phyloP scores from a whole-genome alignment of 202 grass and related monocot genomes.

The Schoenoplectus tabernaemontani region DNA sequence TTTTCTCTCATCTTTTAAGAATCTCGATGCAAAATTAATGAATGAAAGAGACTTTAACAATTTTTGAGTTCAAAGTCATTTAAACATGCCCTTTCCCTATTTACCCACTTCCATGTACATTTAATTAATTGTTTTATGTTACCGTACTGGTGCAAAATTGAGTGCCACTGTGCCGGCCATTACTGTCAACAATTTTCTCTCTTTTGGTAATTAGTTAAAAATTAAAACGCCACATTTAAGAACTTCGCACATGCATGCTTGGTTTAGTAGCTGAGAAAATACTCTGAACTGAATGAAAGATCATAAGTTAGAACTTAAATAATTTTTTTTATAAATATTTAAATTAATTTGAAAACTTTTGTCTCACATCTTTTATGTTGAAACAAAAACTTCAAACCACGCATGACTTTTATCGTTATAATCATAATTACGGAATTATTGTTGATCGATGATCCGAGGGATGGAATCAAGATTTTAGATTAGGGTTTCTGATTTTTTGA shows the following conservation, averaged over 20 bases:
- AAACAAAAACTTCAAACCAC: no score
- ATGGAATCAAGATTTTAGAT: no score
- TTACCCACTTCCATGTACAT: not conserved
- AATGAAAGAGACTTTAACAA: no score
- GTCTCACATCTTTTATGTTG: no score
- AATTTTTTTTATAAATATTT: no score
- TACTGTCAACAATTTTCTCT: not conserved
- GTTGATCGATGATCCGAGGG: not conserved
- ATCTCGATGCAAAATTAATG: no score
- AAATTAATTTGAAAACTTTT: no score
- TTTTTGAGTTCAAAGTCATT: no score
- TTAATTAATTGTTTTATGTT: conserved; percentile 9
- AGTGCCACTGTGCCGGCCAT: not conserved
- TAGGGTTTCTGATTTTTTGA: no score
- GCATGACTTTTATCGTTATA: no score
- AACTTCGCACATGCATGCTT: not conserved
- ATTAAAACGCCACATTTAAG: not conserved
- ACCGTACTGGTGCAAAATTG: not conserved
- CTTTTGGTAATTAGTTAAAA: not conserved
- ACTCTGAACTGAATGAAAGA: not conserved
- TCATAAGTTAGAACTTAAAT: not conserved
- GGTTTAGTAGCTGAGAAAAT: not conserved
- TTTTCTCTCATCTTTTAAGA: no score
- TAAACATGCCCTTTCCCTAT: no score
- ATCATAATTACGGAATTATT: not conserved